Evolutionary conservation across 2,329 filamentous ascomycete species (phyloP).

Genomic region (Byssothecium circinans): DNA sequence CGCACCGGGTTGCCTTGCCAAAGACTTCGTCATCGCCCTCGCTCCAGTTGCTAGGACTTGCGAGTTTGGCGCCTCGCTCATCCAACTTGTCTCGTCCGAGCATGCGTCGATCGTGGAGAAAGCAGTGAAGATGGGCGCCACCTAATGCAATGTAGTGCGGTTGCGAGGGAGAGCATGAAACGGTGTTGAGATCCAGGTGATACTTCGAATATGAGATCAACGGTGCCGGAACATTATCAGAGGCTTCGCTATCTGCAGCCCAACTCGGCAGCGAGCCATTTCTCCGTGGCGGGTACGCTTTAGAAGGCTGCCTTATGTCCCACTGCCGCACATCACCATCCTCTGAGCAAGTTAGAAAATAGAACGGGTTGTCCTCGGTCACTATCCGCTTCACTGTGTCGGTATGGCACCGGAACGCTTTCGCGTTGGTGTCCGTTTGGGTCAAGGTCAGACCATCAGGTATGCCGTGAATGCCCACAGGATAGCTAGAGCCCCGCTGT

Average conservation of each 20-base stretch:
- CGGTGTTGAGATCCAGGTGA: constrained; percentile 66
- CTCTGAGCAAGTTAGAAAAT: constrained; percentile 71
- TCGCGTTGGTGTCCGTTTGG: constrained; percentile 61
- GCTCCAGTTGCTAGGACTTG: constrained; percentile 46
- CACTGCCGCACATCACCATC: constrained; percentile 71
- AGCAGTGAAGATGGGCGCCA: constrained; percentile 69
- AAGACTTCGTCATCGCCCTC: constrained; percentile 57
- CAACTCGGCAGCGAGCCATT: constrained; percentile 30
- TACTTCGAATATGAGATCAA: constrained; percentile 68
- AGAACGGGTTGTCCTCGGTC: constrained; percentile 64
- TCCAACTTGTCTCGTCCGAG: constrained; percentile 59
- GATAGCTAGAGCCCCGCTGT: constrained; percentile 48
- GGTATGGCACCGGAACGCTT: constrained; percentile 65
- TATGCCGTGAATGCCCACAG: constrained; percentile 55
- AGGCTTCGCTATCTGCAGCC: constrained; percentile 42
- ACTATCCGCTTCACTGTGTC: constrained; percentile 70
- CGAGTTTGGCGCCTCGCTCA: constrained; percentile 55
- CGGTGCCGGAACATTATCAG: constrained; percentile 60
- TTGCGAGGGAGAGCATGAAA: constrained; percentile 67
- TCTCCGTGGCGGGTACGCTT: constrained; percentile 58
- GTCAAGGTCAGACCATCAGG: constrained; percentile 59
- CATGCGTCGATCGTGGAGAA: constrained; percentile 70
- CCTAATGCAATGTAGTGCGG: constrained; percentile 71
- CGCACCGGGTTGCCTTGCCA: constrained; percentile 64
- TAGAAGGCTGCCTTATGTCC: constrained; percentile 66